Percentiles rank a stretch among this genome's conserved stretches.
These are phyloP conservation scores for Endotrypanum monterogeii DNA, from an alignment of 208 protist genomes.

Conservation along the genomic window DNA sequence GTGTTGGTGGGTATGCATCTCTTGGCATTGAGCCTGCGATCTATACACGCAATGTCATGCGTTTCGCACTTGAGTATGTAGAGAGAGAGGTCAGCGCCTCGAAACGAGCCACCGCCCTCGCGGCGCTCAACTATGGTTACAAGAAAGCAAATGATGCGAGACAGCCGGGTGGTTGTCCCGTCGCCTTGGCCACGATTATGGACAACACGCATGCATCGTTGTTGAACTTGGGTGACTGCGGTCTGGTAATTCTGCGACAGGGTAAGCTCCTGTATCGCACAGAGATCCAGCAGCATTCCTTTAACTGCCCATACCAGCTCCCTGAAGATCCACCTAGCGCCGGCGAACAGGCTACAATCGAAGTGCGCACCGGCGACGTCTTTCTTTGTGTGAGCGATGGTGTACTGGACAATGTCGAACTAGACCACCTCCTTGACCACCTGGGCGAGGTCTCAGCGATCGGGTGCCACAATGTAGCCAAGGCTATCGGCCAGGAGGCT, in stretches of 20 bases:
- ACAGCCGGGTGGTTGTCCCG: slow-evolving; percentile 74
- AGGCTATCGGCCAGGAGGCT: slow-evolving; percentile 55
- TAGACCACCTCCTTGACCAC: slow-evolving; percentile 55
- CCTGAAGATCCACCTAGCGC: slow-evolving; percentile 71
- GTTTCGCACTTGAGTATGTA: slow-evolving; percentile 52
- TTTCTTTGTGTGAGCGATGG: slow-evolving; percentile 84
- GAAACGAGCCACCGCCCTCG: slow-evolving; percentile 43
- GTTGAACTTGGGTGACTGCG: slow-evolving; percentile 90
- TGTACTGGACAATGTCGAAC: slow-evolving; percentile 83
- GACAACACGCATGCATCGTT: slow-evolving; percentile 63
- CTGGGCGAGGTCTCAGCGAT: slow-evolving; percentile 39
- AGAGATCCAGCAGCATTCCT: slow-evolving; percentile 78
- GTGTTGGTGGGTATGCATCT: slow-evolving; percentile 80
- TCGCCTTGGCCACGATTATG: slow-evolving; percentile 63
- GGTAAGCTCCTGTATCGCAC: slow-evolving; percentile 66
- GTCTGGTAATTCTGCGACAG: slow-evolving; percentile 64
- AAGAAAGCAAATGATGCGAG: slow-evolving; percentile 39
- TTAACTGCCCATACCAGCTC: slow-evolving; percentile 89
- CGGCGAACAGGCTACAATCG: slow-evolving; percentile 61
- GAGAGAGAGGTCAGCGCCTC: slow-evolving; percentile 17
- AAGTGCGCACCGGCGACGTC: slow-evolving; percentile 67
- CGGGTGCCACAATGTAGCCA: slow-evolving; percentile 67
- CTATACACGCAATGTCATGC: slow-evolving; percentile 85
- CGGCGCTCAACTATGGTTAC: slow-evolving; percentile 63
- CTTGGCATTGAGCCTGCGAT: slow-evolving; percentile 73